Evolutionary conservation across 2,329 filamentous ascomycete species (phyloP).

Genomic region (Ophiostoma novo-ulmi): DNA sequence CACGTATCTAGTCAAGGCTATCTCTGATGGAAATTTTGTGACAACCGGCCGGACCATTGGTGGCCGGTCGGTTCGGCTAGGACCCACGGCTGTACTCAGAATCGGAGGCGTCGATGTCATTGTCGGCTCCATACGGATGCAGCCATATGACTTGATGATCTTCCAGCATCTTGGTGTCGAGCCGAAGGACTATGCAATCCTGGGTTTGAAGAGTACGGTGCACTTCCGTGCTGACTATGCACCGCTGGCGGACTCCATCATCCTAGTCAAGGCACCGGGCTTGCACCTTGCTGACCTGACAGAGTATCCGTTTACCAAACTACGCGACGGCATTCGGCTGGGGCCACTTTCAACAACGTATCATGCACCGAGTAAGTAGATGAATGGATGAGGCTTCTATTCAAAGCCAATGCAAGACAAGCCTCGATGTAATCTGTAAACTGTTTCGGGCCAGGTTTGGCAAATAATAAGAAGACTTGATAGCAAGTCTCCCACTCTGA

Average conservation of each 20-base stretch:
- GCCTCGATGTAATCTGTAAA: neutral
- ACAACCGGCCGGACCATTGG: conserved; percentile 2
- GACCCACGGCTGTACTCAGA: neutral
- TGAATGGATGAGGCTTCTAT: neutral
- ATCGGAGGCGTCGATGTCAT: neutral
- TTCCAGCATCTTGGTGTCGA: neutral
- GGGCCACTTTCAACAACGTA: neutral
- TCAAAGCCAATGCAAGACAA: neutral
- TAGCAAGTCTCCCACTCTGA: neutral
- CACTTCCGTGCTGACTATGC: conserved; percentile 11
- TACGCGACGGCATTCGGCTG: conserved; percentile 1
- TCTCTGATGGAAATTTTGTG: neutral
- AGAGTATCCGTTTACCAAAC: neutral
- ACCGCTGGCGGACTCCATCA: neutral
- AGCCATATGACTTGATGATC: conserved; percentile 7
- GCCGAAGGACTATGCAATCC: neutral
- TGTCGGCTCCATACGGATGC: neutral
- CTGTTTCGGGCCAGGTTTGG: neutral
- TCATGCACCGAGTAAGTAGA: neutral
- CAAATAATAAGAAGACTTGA: neutral
- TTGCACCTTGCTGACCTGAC: conserved; percentile 4
- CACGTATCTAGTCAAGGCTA: neutral
- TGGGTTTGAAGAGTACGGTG: neutral
- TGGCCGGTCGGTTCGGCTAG: neutral
- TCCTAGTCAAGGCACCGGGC: neutral